A percentile compares a stretch with the other conserved stretches of the same genome.
These are phyloP conservation scores for Starmerella floris DNA, from an alignment of 805 yeast genomes.

Conservation along the genomic window DNA sequence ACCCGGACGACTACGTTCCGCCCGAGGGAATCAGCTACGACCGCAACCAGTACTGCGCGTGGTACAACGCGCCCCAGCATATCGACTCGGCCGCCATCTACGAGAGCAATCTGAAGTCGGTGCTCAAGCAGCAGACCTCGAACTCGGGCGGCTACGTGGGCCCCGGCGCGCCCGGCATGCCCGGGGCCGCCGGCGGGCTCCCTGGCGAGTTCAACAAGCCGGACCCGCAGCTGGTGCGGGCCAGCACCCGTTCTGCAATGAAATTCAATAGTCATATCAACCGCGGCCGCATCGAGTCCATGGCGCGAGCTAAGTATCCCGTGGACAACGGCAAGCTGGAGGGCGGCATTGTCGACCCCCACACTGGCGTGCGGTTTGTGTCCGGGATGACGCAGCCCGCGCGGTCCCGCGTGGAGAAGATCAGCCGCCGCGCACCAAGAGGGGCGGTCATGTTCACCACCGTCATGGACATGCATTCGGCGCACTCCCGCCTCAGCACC, in stretches of 20 bases:
- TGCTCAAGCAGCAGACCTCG: conserved; percentile 21
- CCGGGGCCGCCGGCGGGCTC: background rate
- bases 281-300: conserved; percentile 34
- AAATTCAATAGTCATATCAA: conserved; percentile 53
- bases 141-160: conserved; percentile 1
- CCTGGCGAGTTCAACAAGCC: conserved; percentile 1
- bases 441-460: conserved; percentile 17
- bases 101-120: conserved; percentile 23
- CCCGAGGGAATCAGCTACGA: conserved; percentile 34
- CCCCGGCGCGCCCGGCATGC: conserved; percentile 3
- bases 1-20: conserved; percentile 42
- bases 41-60: conserved; percentile 40
- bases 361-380: conserved; percentile 67
- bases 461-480: conserved; percentile 6
- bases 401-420: conserved; percentile 19
- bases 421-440: background rate
- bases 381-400: conserved; percentile 70
- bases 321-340: background rate
- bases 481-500: background rate
- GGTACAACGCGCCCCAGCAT: conserved; percentile 37
- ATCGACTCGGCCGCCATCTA: conserved; percentile 26
- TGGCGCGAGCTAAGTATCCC: background rate
- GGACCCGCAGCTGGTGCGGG: conserved; percentile 42
- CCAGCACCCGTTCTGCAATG: conserved; percentile 73
- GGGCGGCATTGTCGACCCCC: conserved; percentile 44